Conservation (phyloP, 202 grass and related monocot genomes). For the Carex arenaria region DNA sequence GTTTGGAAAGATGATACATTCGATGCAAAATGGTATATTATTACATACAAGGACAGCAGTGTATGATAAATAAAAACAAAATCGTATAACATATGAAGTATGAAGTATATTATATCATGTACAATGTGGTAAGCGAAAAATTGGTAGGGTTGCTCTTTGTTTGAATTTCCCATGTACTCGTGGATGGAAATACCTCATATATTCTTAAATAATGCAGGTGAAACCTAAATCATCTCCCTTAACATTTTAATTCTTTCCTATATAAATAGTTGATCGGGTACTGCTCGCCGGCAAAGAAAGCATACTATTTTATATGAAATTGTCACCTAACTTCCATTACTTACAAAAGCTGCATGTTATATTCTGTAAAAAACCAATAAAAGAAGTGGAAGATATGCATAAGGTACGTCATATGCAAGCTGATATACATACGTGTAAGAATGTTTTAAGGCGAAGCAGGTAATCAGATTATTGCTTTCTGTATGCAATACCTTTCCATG, state of each 20-base stretch:
- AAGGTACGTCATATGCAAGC: background rate
- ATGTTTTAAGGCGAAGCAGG: background rate
- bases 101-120: background rate
- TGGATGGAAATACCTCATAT: background rate
- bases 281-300: background rate
- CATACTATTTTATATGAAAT: background rate
- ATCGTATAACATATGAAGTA: background rate
- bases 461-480: background rate
- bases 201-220: background rate
- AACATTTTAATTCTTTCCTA: background rate
- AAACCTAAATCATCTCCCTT: background rate
- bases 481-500: background rate
- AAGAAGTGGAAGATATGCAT: background rate
- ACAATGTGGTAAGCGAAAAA: background rate
- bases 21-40: background rate
- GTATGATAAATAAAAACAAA: background rate
- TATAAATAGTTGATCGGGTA: background rate
- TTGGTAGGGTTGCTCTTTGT: background rate
- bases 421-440: background rate
- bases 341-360: background rate
- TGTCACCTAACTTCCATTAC: background rate
- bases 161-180: background rate
- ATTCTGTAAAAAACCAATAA: background rate
- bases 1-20: slow-evolving; percentile 1
- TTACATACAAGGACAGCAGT: background rate